These are phyloP conservation scores for Ophioceras dolichostomum DNA, from an alignment of 2,329 filamentous ascomycete species.

Conservation along the genomic window DNA sequence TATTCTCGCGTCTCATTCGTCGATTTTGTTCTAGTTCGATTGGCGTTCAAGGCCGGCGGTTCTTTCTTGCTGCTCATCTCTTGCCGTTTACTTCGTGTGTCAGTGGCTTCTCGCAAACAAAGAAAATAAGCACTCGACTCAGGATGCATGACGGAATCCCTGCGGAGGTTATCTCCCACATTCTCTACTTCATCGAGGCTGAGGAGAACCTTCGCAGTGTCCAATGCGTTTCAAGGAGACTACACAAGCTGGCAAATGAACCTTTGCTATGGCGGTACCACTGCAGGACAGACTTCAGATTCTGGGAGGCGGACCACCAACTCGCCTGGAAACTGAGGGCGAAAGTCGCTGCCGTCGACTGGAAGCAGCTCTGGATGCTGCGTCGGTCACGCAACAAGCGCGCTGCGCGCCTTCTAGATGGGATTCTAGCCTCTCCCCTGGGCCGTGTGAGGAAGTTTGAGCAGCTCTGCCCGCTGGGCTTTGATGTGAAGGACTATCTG, in stretches of 20 bases:
- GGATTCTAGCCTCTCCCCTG: constrained; percentile 58
- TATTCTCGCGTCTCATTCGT: too few relatives aligned
- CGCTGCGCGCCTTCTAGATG: constrained; percentile 46
- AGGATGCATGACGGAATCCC: constrained; percentile 33
- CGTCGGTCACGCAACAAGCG: constrained; percentile 39
- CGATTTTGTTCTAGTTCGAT: too few relatives aligned
- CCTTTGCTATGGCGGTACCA: constrained; percentile 70
- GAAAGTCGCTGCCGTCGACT: constrained; percentile 48
- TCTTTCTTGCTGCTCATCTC: too few relatives aligned
- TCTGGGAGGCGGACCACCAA: constrained; percentile 61
- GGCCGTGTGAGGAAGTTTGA: constrained; percentile 59
- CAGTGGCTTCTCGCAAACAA: too few relatives aligned
- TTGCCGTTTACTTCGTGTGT: too few relatives aligned
- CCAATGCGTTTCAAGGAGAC: constrained; percentile 46
- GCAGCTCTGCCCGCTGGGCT: constrained; percentile 59
- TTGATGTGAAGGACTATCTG: constrained; percentile 81
- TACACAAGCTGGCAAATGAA: constrained; percentile 55
- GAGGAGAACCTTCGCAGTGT: constrained; percentile 36
- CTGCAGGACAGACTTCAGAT: constrained; percentile 56
- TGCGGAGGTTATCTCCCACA: constrained; percentile 73
- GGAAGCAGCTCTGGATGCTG: constrained; percentile 57
- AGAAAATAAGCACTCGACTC: too few relatives aligned
- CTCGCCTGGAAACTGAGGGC: constrained; percentile 41
- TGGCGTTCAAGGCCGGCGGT: too few relatives aligned
- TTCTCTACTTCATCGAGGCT: constrained; percentile 53